phyloP scores from a whole-genome alignment of 1,284 basidiomycete genomes.

The Austroboletus novae-zelandiae region DNA sequence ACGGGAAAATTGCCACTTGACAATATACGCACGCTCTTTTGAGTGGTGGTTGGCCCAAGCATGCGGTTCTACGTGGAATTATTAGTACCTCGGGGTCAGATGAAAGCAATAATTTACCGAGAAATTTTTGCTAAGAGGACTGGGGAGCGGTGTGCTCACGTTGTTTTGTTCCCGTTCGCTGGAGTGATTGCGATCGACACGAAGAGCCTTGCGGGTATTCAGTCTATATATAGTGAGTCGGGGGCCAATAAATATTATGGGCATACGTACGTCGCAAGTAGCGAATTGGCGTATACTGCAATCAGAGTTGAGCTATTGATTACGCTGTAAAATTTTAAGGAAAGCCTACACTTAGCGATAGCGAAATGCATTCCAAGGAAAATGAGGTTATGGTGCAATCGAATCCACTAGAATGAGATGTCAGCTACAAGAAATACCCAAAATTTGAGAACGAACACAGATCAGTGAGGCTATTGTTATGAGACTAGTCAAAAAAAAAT shows the following conservation, averaged over 20 bases:
- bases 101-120: constrained; percentile 9
- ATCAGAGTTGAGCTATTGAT: neutral
- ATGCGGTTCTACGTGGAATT: constrained; percentile 22
- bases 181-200: constrained; percentile 23
- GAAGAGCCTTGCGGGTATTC: constrained; percentile 33
- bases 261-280: constrained; percentile 30
- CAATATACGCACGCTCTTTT: constrained; percentile 18
- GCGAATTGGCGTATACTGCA: constrained; percentile 32
- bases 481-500: constrained; percentile 19
- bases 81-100: neutral
- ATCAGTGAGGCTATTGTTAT: constrained; percentile 39
- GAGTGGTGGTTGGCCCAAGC: constrained; percentile 17
- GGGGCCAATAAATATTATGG: neutral
- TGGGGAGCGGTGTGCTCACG: constrained; percentile 11
- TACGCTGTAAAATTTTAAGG: neutral
- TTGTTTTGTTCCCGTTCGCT: constrained; percentile 29
- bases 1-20: neutral
- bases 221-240: constrained; percentile 14
- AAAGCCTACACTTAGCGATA: constrained; percentile 44
- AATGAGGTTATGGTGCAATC: constrained; percentile 43
- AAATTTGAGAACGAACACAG: constrained; percentile 36
- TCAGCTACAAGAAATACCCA: neutral
- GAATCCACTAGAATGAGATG: constrained; percentile 40
- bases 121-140: constrained; percentile 20
- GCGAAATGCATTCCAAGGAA: constrained; percentile 52